Conservation (phyloP, 2,329 filamentous ascomycete genomes). For the Cladobotryum mycophilum region DNA sequence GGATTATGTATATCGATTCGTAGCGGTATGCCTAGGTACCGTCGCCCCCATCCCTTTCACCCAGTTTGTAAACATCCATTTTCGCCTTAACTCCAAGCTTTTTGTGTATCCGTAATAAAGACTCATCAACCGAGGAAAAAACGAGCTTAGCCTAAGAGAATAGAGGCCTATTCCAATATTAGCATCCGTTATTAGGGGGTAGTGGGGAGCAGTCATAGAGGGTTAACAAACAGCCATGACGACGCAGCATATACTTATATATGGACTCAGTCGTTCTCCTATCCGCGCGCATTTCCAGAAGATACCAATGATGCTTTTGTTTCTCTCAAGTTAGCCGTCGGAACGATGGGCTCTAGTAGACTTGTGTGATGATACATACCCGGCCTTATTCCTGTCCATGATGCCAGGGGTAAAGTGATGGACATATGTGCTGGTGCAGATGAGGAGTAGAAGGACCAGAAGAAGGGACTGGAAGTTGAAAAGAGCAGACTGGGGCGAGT, state of each 20-base stretch:
- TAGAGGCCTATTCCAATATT: constrained; percentile 25
- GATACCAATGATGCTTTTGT: constrained; percentile 61
- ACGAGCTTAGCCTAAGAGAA: constrained; percentile 32
- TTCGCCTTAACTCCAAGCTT: not conserved
- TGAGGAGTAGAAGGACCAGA: constrained; percentile 86
- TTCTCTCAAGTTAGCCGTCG: constrained; percentile 1
- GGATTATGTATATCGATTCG: no score
- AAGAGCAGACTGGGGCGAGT: constrained; percentile 68
- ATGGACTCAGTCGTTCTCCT: constrained; percentile 88
- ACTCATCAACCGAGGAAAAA: not conserved
- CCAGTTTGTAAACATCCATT: not conserved
- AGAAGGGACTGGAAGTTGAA: constrained; percentile 99
- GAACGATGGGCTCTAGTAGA: not conserved
- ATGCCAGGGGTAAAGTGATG: constrained; percentile 85
- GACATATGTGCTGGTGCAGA: constrained; percentile 92
- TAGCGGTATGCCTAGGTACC: not conserved
- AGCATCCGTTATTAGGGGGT: not conserved
- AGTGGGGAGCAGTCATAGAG: not conserved
- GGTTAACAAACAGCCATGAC: constrained; percentile 72
- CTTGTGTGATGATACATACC: constrained; percentile 53
- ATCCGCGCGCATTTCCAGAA: constrained; percentile 96
- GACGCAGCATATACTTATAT: constrained; percentile 89
- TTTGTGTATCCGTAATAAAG: not conserved
- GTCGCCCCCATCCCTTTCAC: not conserved
- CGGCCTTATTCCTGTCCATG: constrained; percentile 88